Conservation (phyloP, 352 stramenopile species). For the Phytophthora chlamydospora region DNA sequence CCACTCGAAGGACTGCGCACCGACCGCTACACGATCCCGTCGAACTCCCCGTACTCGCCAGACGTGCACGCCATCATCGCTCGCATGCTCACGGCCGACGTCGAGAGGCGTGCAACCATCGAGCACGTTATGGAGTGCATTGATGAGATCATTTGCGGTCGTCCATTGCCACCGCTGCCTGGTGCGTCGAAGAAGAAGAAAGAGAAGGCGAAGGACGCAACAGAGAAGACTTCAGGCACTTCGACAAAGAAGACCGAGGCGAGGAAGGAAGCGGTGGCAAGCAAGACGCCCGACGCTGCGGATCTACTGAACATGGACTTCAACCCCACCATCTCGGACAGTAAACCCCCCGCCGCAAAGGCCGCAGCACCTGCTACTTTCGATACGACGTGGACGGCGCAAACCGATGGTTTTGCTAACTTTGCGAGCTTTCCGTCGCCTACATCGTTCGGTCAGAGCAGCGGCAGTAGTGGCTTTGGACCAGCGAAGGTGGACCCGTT, state of each 20-base stretch:
- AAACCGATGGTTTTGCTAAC: conserved; percentile 55
- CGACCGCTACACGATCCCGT: conserved; percentile 93
- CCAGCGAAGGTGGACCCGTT: conserved; percentile 38
- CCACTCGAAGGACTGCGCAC: conserved; percentile 94
- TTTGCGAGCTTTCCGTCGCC: conserved; percentile 71
- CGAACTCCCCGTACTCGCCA: conserved; percentile 89
- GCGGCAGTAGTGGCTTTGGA: conserved; percentile 22
- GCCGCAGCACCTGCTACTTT: conserved; percentile 23
- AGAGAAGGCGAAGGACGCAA: conserved; percentile 25
- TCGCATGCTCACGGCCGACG: conserved; percentile 91
- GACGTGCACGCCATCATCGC: conserved; percentile 90
- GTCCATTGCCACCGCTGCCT: conserved; percentile 44
- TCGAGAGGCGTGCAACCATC: conserved; percentile 91
- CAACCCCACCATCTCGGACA: conserved; percentile 56
- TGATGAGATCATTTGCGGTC: conserved; percentile 58
- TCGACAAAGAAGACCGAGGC: conserved; percentile 59
- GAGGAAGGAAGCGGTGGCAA: conserved; percentile 58
- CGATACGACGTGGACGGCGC: conserved; percentile 26
- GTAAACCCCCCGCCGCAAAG: conserved; percentile 17
- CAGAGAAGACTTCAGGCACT: conserved; percentile 3
- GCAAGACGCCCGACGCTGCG: conserved; percentile 37
- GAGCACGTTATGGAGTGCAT: conserved; percentile 93
- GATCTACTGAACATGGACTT: conserved; percentile 79
- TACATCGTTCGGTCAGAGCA: conserved; percentile 23
- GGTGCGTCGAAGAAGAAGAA: conserved; percentile 35